Evolutionary conservation across 1,139 yeast genomes (phyloP).

Genomic region (Diutina scorzettiae): DNA sequence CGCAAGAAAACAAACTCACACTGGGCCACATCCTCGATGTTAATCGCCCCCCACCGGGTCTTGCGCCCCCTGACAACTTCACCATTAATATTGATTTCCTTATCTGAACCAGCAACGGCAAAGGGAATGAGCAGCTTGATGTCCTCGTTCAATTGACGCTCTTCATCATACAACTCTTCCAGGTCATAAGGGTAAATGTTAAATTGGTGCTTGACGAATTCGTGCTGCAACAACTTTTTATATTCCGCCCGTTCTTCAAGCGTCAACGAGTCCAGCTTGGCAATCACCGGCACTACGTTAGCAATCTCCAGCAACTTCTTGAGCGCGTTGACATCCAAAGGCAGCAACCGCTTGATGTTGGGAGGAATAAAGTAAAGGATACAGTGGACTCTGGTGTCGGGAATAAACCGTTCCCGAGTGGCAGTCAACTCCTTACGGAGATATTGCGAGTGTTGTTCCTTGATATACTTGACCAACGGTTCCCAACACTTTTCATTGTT

Average conservation of each 20-base stretch:
- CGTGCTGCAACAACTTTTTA: conserved; percentile 65
- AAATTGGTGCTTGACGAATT: conserved; percentile 62
- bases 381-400: conserved; percentile 92
- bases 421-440: conserved; percentile 94
- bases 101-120: conserved; percentile 92
- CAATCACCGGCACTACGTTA: conserved; percentile 91
- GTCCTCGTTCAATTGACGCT: conserved; percentile 64
- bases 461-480: conserved; percentile 86
- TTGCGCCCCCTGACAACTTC: conserved; percentile 80
- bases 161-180: conserved; percentile 66
- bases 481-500: conserved; percentile 97
- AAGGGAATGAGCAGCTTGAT: conserved; percentile 79
- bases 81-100: conserved; percentile 61
- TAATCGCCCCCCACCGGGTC: conserved; percentile 86
- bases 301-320: conserved; percentile 82
- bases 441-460: conserved; percentile 91
- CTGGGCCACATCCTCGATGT: conserved; percentile 88
- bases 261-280: conserved; percentile 84
- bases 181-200: conserved; percentile 81
- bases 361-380: conserved; percentile 87
- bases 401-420: conserved; percentile 72
- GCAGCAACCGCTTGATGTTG: conserved; percentile 57
- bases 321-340: conserved; percentile 73
- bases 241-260: conserved; percentile 71
- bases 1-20: conserved; percentile 92